Conservation (phyloP, 2,329 filamentous ascomycete species). For the Cladobotryum protrusum region DNA sequence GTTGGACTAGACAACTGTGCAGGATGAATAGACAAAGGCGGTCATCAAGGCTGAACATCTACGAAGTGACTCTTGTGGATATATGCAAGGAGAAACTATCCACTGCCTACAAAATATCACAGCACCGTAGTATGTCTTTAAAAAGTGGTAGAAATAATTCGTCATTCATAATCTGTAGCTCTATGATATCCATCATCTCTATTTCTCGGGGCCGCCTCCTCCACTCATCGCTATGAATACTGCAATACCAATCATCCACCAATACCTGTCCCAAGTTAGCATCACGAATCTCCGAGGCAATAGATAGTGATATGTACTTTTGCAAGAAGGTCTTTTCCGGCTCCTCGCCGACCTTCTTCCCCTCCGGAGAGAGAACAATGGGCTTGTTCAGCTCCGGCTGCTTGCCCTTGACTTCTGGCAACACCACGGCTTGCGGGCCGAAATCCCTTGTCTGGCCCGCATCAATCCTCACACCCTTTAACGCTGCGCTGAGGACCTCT, state of each 20-base stretch:
- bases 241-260: constrained; percentile 56
- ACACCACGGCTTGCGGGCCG: constrained; percentile 51
- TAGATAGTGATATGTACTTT: constrained; percentile 45
- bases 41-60: not conserved
- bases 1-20: no score
- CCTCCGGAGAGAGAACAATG: constrained; percentile 54
- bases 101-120: not conserved
- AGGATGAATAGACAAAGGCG: not conserved
- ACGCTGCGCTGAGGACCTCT: constrained; percentile 43
- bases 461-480: constrained; percentile 54
- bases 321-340: constrained; percentile 60
- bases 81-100: not conserved
- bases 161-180: not conserved
- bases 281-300: constrained; percentile 5
- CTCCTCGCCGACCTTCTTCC: constrained; percentile 49
- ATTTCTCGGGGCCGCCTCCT: constrained; percentile 42
- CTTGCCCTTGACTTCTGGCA: constrained; percentile 42
- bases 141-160: not conserved
- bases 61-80: not conserved
- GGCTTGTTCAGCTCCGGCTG: constrained; percentile 58
- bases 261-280: constrained; percentile 49
- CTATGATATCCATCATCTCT: constrained; percentile 21
- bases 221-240: constrained; percentile 48
- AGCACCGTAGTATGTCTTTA: no score
- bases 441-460: constrained; percentile 60